Percentiles rank a stretch among this genome's conserved stretches.
Evolutionary conservation across 2,329 filamentous ascomycete species (phyloP).

Genomic region (Cordyceps farinosa): DNA sequence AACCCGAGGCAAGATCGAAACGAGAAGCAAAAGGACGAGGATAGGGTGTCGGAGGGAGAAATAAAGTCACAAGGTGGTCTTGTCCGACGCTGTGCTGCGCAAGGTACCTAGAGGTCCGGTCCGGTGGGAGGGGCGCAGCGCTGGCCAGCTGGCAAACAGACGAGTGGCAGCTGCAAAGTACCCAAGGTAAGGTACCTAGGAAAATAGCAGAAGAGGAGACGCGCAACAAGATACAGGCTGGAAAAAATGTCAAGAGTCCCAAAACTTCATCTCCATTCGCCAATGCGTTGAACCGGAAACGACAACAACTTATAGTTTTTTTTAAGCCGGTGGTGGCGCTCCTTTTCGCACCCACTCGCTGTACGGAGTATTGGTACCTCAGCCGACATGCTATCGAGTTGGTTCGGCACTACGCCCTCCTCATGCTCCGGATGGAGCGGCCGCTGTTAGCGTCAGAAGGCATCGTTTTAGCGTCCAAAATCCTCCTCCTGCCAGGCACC

Average conservation of each 20-base stretch:
- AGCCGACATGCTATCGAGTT: not conserved
- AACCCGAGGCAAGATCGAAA: not conserved
- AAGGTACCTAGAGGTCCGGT: too few species aligned
- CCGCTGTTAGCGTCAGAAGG: not conserved
- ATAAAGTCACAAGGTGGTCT: slow-evolving; percentile 13
- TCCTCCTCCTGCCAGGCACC: not conserved
- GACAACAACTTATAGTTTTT: not conserved
- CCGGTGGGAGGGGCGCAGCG: not conserved
- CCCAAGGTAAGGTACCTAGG: too few species aligned
- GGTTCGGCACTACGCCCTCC: not conserved
- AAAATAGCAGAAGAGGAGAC: not conserved
- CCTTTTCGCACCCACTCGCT: too few species aligned
- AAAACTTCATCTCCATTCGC: not conserved
- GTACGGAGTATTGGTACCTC: not conserved
- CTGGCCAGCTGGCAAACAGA: not conserved
- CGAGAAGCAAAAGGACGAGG: not conserved
- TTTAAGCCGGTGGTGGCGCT: not conserved
- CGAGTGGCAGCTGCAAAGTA: too few species aligned
- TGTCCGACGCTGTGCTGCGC: slow-evolving; percentile 4
- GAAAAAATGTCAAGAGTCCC: not conserved
- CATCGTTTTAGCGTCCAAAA: too few species aligned
- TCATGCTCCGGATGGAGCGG: not conserved
- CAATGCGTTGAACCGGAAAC: not conserved
- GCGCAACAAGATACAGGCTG: not conserved
- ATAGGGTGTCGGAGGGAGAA: too few species aligned